Base-by-base conservation (phyloP, 148 eudicot species). In the Rhododendron williamsianum region DNA sequence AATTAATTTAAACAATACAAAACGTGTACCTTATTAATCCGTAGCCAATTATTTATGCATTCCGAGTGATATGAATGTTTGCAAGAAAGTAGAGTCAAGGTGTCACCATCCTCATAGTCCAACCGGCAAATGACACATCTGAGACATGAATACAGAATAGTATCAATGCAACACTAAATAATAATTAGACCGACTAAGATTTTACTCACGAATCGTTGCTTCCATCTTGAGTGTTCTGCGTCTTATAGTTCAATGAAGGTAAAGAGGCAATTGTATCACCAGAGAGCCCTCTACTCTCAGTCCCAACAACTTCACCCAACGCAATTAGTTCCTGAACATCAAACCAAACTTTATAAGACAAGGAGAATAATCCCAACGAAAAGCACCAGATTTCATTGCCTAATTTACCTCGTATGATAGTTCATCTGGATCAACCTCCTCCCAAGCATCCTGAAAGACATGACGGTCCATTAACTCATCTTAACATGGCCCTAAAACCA, bases 351-450 rank as follows among this genome's bases (percentile, higher is more conserved):
- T 46, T 74, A 86, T 84, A 21, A 81, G 48, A 36, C 65, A 38
- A 81, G 43, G 49, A 69, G 38, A 83, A 15, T 13, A 46, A 36
- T 78, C 43, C 30, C 81, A 49, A 84, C 4, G 18, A 85, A 56
- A 76, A 81, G 82, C 33, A 82, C 16, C 48, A 83, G 43, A 81
- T 65, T 81, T 9, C 30, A 78, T 67, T 11, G 87, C 18, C 81
- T 36, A 67, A 84, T 65, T 58, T 87, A 96, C 99, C 94, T 97
- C 99, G 43, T 97, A 97, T 38, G 98, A 97, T 80, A 97, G 90
- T 87, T 97, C 98, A 88, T 97, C 99, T 4, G 99, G 98, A 88
- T 97, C 98, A 88, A 95, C 96, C 83, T 94, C 98, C 86, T 95
- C 98, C 98, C 98, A 97, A 36, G 94, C 85, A 88, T 96, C 99